phyloP scores from a whole-genome alignment of 2,329 filamentous ascomycete genomes.

The Exophiala sp. region DNA sequence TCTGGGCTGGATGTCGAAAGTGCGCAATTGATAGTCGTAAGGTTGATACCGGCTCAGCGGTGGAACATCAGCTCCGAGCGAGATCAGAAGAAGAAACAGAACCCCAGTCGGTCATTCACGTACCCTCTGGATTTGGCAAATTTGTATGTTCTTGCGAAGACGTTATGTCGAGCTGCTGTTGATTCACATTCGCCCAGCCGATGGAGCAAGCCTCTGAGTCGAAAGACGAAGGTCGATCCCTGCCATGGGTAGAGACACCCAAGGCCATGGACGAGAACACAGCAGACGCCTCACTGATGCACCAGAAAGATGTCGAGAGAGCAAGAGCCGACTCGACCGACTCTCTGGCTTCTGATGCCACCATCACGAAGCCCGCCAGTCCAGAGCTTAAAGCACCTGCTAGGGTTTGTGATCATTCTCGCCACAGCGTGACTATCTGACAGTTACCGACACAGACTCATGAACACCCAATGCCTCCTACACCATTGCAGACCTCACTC shows the following conservation, averaged over 20 bases:
- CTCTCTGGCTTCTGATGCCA: constrained; percentile 22
- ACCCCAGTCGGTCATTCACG: constrained; percentile 86
- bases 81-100: constrained; percentile 63
- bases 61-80: constrained; percentile 16
- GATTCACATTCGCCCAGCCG: constrained; percentile 9
- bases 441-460: constrained; percentile 7
- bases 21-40: constrained; percentile 30
- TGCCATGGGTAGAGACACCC: background rate
- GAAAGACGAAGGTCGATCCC: background rate
- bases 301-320: constrained; percentile 16
- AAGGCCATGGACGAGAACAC: background rate
- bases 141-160: constrained; percentile 44
- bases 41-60: constrained; percentile 45
- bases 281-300: background rate
- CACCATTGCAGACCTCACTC: constrained; percentile 25
- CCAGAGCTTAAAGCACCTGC: constrained; percentile 8
- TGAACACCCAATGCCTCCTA: constrained; percentile 24
- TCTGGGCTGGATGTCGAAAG: background rate
- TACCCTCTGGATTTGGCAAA: constrained; percentile 73
- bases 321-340: constrained; percentile 17
- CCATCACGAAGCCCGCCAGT: constrained; percentile 10
- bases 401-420: constrained; percentile 2
- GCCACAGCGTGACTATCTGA: background rate
- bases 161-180: background rate
- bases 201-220: constrained; percentile 7